Percentiles rank a stretch among this genome's conserved stretches.
phyloP scores from a whole-genome alignment of 805 yeast genomes.

The Tanozyma kutaoensis region DNA sequence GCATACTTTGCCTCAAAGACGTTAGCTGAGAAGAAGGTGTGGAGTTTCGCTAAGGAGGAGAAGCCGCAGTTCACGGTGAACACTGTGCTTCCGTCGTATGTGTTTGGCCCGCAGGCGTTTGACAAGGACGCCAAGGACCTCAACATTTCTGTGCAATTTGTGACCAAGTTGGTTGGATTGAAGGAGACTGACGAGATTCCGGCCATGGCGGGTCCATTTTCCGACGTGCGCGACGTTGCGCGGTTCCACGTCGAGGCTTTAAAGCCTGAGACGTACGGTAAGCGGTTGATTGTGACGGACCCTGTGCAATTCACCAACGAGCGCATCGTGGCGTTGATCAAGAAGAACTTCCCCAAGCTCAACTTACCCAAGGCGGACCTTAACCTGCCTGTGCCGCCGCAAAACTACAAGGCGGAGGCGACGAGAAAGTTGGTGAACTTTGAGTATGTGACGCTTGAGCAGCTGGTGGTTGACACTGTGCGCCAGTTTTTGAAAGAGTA shows the following conservation, averaged over 20 bases:
- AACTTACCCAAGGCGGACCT: too few relatives aligned
- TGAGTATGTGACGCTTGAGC: too few relatives aligned
- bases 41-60: slow-evolving; percentile 33
- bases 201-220: slow-evolving; percentile 8
- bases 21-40: slow-evolving; percentile 40
- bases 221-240: slow-evolving; percentile 54
- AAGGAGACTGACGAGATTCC: slow-evolving; percentile 1
- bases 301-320: too few relatives aligned
- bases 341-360: too few relatives aligned
- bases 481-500: too few relatives aligned
- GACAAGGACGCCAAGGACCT: slow-evolving; percentile 14
- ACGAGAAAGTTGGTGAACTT: too few relatives aligned
- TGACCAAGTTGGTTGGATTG: too few relatives aligned
- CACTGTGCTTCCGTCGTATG: slow-evolving; percentile 29
- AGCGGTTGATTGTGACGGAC: too few relatives aligned
- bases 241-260: slow-evolving; percentile 35
- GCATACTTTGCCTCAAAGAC: slow-evolving; percentile 43
- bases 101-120: slow-evolving; percentile 40
- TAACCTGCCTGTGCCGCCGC: too few relatives aligned
- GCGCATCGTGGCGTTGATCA: too few relatives aligned
- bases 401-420: too few relatives aligned
- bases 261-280: slow-evolving; percentile 7
- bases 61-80: slow-evolving; percentile 25
- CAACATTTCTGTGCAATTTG: slow-evolving; percentile 11
- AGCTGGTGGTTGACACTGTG: too few relatives aligned